Base-by-base conservation (phyloP, 306 rosid genomes). In the Begonia fuchsioides region DNA sequence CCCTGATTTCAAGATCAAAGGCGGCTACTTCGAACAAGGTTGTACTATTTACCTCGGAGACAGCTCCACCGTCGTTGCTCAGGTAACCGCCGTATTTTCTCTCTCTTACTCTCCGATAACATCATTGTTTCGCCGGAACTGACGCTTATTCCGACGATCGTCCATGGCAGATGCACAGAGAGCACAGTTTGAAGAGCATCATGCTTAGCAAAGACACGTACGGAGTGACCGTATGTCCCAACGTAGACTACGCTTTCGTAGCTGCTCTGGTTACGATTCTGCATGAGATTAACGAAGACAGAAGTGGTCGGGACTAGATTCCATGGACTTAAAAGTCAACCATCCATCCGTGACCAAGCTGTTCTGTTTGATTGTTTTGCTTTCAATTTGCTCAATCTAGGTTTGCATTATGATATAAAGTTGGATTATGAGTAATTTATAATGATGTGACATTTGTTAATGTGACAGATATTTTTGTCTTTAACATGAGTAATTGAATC, bases 1-100 rank as follows among this genome's bases (percentile, higher is more conserved):
- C 13, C 50, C 49, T 41, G 75, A 73, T 57, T 73, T 49, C 58
- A 73, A 56, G 63, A 32, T 73, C 55, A 57, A 60, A 50, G 78
- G 70, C 17, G 65, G 72, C 47, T 60, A 53, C 66, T 18, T 12
- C 16, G 65, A 68, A 13, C 56, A 59, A 64, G 49, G 74, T 4
- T 68, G 75, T 62, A 68, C 57, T 10, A 51, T 68, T 17, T 73
- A 44, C 26, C 43, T 10, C 2, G 52, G 55, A 44, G 46, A 60
- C 1, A 39, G 52, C 11, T 11, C 40, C 45, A 59, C 64, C 14
- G 56, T 65, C 47, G 17, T 64, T 53, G 71, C 64, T 1, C 68
- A 70, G 20, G 76, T 70, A 68, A 52, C 8, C 35, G 5, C 8
- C 35, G 7, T 26, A 2, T 26, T 8, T 26, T 26, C 35, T 5